These are phyloP conservation scores for Umbelopsis isabellina DNA, from an alignment of 192 early-diverging fungal genomes.

Conservation along the genomic window DNA sequence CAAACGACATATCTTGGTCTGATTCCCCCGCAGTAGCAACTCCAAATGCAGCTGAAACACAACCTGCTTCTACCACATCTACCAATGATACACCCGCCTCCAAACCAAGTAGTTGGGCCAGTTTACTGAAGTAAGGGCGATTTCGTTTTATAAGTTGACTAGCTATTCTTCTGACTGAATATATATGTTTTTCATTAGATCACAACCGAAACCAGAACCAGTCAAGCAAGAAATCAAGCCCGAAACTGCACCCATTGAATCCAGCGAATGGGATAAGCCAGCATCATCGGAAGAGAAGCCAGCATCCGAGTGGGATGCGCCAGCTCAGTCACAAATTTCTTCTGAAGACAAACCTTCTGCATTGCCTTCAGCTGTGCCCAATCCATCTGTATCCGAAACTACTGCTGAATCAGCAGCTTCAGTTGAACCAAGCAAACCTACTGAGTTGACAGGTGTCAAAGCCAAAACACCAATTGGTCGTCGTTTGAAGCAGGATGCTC, in stretches of 20 bases:
- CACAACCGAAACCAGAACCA: constrained; percentile 50
- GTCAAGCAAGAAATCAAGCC: constrained; percentile 35
- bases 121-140: constrained; percentile 37
- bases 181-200: constrained; percentile 17
- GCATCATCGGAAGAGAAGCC: constrained; percentile 3
- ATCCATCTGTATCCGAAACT: constrained; percentile 19
- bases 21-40: constrained; percentile 23
- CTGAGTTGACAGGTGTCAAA: constrained; percentile 45
- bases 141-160: not conserved
- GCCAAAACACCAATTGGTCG: constrained; percentile 51
- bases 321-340: constrained; percentile 17
- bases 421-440: constrained; percentile 30
- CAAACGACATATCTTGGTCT: constrained; percentile 25
- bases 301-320: constrained; percentile 25
- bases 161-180: not conserved
- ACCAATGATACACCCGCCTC: constrained; percentile 26
- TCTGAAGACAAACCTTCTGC: constrained; percentile 33
- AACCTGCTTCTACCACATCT: constrained; percentile 24
- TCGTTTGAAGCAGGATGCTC: constrained; percentile 85
- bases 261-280: constrained; percentile 28
- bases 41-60: constrained; percentile 28
- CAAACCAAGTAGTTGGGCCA: constrained; percentile 42
- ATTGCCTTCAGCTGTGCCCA: constrained; percentile 23
- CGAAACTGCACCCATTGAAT: constrained; percentile 34
- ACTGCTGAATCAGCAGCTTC: constrained; percentile 28